A percentile compares a stretch with the other conserved stretches of the same genome.
phyloP scores from a whole-genome alignment of 768 basidiomycete genomes.

The Boletus speciosus region DNA sequence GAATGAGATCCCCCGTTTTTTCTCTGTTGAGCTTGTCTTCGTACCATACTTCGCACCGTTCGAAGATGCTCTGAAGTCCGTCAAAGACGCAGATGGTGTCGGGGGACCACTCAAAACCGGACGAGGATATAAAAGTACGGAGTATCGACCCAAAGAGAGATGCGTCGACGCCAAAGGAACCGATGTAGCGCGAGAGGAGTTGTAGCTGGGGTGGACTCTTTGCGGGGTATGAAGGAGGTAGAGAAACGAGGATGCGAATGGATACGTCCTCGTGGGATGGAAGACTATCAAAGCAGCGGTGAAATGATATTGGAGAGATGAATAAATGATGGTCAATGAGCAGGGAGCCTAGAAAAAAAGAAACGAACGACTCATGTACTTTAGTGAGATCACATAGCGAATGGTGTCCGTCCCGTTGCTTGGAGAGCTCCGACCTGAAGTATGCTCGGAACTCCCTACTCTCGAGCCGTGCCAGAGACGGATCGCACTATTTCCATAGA shows the following conservation, averaged over 20 bases:
- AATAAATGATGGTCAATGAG: not conserved
- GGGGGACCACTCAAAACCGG: constrained; percentile 72
- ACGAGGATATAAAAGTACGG: constrained; percentile 74
- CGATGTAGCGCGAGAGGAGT: constrained; percentile 79
- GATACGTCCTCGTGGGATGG: constrained; percentile 50
- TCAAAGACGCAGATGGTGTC: constrained; percentile 84
- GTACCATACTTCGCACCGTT: constrained; percentile 68
- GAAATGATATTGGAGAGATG: not conserved
- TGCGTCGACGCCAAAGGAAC: constrained; percentile 72
- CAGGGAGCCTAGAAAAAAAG: not conserved
- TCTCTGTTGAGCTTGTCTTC: constrained; percentile 57
- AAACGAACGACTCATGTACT: constrained; percentile 41
- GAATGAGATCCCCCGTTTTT: constrained; percentile 50
- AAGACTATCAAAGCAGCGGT: constrained; percentile 36
- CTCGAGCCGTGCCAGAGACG: constrained; percentile 50
- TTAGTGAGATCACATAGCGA: constrained; percentile 63
- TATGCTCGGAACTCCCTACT: constrained; percentile 9
- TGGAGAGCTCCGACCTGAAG: constrained; percentile 5
- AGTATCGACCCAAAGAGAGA: constrained; percentile 72
- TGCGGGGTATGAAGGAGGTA: constrained; percentile 60
- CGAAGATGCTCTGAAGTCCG: constrained; percentile 73
- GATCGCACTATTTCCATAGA: constrained; percentile 70
- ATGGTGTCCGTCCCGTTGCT: constrained; percentile 36
- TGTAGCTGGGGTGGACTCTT: constrained; percentile 76
- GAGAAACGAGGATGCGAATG: constrained; percentile 54